phyloP scores from a whole-genome alignment of 768 basidiomycete species.

The Leccinum rimulosum region DNA sequence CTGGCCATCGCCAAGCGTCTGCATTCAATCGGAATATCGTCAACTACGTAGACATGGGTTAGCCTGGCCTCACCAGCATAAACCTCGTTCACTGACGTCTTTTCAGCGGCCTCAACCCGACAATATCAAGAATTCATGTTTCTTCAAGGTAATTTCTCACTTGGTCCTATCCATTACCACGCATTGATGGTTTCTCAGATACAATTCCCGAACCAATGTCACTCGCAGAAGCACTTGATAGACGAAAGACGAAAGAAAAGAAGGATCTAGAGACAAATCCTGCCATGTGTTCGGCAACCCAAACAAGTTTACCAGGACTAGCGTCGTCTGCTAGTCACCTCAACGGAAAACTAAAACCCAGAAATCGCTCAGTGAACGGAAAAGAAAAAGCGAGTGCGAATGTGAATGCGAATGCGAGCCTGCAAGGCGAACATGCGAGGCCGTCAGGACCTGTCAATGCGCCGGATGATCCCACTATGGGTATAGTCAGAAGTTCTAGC shows the following conservation, averaged over 20 bases:
- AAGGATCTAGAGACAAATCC: constrained; percentile 61
- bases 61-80: constrained; percentile 21
- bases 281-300: constrained; percentile 40
- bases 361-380: constrained; percentile 36
- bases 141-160: constrained; percentile 50
- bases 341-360: constrained; percentile 40
- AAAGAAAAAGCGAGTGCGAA: constrained; percentile 35
- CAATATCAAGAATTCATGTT: constrained; percentile 72
- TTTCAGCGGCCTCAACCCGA: constrained; percentile 53
- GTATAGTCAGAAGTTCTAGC: constrained; percentile 29
- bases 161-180: not conserved
- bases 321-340: constrained; percentile 15
- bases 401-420: constrained; percentile 31
- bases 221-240: constrained; percentile 56
- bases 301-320: constrained; percentile 26
- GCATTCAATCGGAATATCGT: constrained; percentile 56
- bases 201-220: constrained; percentile 64
- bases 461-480: constrained; percentile 19
- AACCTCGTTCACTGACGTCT: constrained; percentile 5
- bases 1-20: constrained; percentile 64
- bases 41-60: constrained; percentile 76
- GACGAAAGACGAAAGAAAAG: constrained; percentile 51
- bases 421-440: constrained; percentile 24
- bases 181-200: constrained; percentile 40
- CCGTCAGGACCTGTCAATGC: constrained; percentile 19